These are phyloP conservation scores for Calonectria hawksworthii DNA, from an alignment of 2,329 filamentous ascomycete genomes.

Conservation along the genomic window DNA sequence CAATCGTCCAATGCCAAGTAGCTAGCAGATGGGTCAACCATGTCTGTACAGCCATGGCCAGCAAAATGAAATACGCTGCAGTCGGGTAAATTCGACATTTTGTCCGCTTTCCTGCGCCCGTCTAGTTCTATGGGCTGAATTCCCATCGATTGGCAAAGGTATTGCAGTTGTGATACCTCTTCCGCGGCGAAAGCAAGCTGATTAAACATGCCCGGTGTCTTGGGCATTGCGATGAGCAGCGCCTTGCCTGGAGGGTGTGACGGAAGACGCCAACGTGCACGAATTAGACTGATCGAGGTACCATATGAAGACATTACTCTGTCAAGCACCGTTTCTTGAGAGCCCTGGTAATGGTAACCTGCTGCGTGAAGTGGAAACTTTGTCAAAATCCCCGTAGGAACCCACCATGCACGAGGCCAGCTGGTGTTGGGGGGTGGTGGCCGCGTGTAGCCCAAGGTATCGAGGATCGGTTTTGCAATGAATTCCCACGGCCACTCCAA, in stretches of 20 bases:
- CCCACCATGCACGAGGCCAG: slow-evolving; percentile 52
- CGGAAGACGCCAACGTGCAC: not conserved
- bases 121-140: not conserved
- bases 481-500: too few relatives aligned
- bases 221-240: not conserved
- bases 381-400: slow-evolving; percentile 48
- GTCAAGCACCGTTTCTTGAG: slow-evolving; percentile 48
- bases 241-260: not conserved
- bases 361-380: slow-evolving; percentile 52
- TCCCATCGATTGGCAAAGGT: not conserved
- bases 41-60: not conserved
- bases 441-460: too few relatives aligned
- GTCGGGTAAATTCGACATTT: not conserved
- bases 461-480: too few relatives aligned
- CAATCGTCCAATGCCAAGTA: not conserved
- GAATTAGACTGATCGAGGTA: not conserved
- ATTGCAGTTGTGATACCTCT: not conserved
- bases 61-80: slow-evolving; percentile 2
- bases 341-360: slow-evolving; percentile 44
- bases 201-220: not conserved
- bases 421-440: not conserved
- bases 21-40: not conserved
- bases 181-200: not conserved
- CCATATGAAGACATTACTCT: slow-evolving; percentile 24
- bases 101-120: not conserved